Evolutionary conservation across 805 yeast species (phyloP).

Genomic region (Candida manassasensis): DNA sequence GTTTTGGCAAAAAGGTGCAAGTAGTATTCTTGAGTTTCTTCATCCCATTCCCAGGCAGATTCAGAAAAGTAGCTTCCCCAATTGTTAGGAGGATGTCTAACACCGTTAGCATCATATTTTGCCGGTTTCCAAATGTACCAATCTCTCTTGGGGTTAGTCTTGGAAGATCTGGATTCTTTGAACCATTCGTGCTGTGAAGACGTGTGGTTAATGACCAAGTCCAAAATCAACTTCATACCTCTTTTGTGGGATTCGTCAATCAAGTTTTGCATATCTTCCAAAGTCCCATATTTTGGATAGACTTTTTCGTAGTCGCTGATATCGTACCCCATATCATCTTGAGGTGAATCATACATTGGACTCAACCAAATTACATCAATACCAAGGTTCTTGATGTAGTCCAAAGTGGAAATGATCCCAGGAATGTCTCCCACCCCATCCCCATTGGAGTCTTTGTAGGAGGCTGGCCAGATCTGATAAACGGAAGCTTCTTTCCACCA

Average conservation of each 20-base stretch:
- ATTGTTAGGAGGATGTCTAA: slow-evolving; percentile 52
- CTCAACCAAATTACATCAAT: slow-evolving; percentile 53
- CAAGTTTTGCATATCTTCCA: slow-evolving; percentile 48
- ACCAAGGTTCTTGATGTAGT: slow-evolving; percentile 47
- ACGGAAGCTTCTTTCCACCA: slow-evolving; percentile 59
- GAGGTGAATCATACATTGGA: slow-evolving; percentile 57
- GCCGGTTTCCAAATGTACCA: slow-evolving; percentile 59
- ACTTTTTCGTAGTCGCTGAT: slow-evolving; percentile 50
- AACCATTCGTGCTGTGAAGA: slow-evolving; percentile 56
- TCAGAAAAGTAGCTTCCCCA: slow-evolving; percentile 52
- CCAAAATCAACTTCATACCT: slow-evolving; percentile 49
- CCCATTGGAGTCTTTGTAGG: slow-evolving; percentile 53
- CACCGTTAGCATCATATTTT: slow-evolving; percentile 42
- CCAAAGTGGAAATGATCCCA: slow-evolving; percentile 49
- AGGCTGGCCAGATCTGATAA: slow-evolving; percentile 60
- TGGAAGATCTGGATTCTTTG: slow-evolving; percentile 48
- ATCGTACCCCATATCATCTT: slow-evolving; percentile 62
- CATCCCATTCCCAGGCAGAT: slow-evolving; percentile 56
- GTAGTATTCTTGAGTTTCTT: slow-evolving; percentile 50
- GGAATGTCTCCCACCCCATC: slow-evolving; percentile 58
- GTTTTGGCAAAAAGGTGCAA: slow-evolving; percentile 47
- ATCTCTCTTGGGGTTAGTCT: slow-evolving; percentile 51
- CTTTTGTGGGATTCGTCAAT: slow-evolving; percentile 44
- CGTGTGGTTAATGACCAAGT: slow-evolving; percentile 57
- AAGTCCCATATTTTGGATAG: slow-evolving; percentile 49